A percentile compares a stretch with the other conserved stretches of the same genome.
These are phyloP conservation scores for Tuber umbilicatum DNA, from an alignment of 495 filamentous ascomycete species.

Conservation along the genomic window DNA sequence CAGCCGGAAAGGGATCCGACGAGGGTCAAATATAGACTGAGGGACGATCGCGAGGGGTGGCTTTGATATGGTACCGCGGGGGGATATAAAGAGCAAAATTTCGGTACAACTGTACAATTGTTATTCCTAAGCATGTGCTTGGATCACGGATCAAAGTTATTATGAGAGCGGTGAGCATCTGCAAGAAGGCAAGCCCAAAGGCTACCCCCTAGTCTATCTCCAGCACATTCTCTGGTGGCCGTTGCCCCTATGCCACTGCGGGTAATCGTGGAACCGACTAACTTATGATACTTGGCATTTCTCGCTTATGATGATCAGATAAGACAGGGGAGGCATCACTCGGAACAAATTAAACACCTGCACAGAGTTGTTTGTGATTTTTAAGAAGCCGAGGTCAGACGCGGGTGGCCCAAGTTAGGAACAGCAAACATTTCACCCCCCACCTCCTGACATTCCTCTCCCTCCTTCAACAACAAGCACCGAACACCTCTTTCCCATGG, in stretches of 20 bases:
- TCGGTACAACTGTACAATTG: background rate
- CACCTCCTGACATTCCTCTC: background rate
- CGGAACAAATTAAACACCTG: background rate
- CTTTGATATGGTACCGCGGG: background rate
- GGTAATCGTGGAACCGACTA: slow-evolving; percentile 1
- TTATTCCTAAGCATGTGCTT: background rate
- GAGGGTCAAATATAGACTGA: background rate
- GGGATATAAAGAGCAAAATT: background rate
- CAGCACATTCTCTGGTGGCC: background rate
- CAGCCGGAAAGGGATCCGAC: background rate
- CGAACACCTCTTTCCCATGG: slow-evolving; percentile 21
- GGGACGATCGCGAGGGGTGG: background rate
- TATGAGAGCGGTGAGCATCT: background rate
- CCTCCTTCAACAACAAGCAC: slow-evolving; percentile 6
- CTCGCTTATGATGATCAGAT: slow-evolving; percentile 32
- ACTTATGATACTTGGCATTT: background rate
- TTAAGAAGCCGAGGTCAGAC: slow-evolving; percentile 28
- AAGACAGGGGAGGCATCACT: slow-evolving; percentile 18
- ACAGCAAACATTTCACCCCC: slow-evolving; percentile 15
- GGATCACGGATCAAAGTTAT: background rate
- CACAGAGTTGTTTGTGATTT: background rate
- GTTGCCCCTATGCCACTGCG: background rate
- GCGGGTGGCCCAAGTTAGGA: background rate
- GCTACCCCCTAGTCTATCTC: background rate
- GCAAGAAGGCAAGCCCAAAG: background rate